Evolutionary conservation across 179 eudicot genomes (phyloP).

Genomic region (Spinacia oleracea): DNA sequence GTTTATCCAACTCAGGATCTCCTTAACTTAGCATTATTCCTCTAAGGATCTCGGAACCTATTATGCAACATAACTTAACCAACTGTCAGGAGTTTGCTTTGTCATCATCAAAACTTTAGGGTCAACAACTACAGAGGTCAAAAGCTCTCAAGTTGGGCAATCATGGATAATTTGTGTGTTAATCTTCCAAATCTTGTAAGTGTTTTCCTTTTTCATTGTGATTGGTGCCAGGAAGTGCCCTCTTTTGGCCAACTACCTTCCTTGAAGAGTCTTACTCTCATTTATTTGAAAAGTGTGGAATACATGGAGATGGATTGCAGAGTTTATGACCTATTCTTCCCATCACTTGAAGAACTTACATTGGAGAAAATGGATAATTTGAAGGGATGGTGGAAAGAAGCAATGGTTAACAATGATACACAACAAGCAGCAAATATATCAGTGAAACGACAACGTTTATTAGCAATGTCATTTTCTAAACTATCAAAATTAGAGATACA

Average conservation of each 20-base stretch:
- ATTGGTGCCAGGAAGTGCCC: constrained; percentile 16
- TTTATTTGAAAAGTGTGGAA: background rate
- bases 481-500: background rate
- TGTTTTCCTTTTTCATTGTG: background rate
- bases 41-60: too few species aligned
- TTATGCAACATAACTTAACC: too few species aligned
- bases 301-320: constrained; percentile 17
- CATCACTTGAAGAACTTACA: background rate
- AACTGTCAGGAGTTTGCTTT: too few species aligned
- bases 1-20: too few species aligned
- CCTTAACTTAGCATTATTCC: too few species aligned
- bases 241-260: constrained; percentile 5
- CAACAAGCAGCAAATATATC: background rate
- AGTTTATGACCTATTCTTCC: too few species aligned
- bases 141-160: constrained; percentile 24
- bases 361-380: background rate
- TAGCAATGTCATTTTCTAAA: background rate
- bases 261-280: constrained; percentile 1
- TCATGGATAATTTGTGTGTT: background rate
- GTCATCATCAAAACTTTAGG: too few species aligned
- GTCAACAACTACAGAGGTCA: background rate
- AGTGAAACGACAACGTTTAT: too few species aligned
- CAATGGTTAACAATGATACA: background rate
- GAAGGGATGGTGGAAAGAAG: constrained; percentile 14
- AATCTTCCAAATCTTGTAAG: constrained; percentile 28